Base-by-base conservation (phyloP, 768 basidiomycete genomes). In the Tephrocybe sp. region DNA sequence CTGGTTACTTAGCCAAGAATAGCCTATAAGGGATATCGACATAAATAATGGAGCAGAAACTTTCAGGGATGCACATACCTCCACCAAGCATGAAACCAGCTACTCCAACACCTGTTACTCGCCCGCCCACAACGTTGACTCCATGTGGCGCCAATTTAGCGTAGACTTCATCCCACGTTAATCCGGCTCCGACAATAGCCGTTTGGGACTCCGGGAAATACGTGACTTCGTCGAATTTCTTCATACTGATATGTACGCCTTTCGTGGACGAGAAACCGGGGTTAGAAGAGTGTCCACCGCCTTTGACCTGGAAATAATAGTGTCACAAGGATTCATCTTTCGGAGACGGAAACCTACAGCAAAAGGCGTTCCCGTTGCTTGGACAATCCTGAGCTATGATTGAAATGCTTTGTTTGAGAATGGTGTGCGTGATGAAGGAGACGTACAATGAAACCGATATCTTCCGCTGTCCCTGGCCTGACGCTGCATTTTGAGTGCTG, bases 131-230 rank as follows among this genome's bases (percentile, higher is more conserved):
- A 12, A 85, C 80, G 39, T 72, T 81, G 7, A 82, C 76, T 5
- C 68, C 70, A 49, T 69, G 57, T 0, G 76, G 78, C 30, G 64
- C 70, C 4, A 87, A 69, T 5, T 75, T 76, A 3, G 69, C 67
- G 53, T 85, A 87, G 0, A 64, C 82, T 26, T 84, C 77, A 59
- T 88, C 85, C 84, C 84, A 87, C 20, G 82, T 69, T 14, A 80
- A 58, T 4, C 77, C 77, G 3, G 75, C 57, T 0, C 77, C 77
- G 20, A 79, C 54, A 0, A 60, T 66, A 1, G 63, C 78, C 0
- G 74, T 81, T 47, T 74, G 66, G 0, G 71, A 56, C 0, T 56
- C 48, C 1, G 62, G 49, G 39, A 79, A 60, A 47, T 80, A 82
- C 1, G 47, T 65, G 17, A 80, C 72, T n/a, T 74, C 53, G 4